Base-by-base conservation (phyloP, 345 rosid species). In the Salix brachista region DNA sequence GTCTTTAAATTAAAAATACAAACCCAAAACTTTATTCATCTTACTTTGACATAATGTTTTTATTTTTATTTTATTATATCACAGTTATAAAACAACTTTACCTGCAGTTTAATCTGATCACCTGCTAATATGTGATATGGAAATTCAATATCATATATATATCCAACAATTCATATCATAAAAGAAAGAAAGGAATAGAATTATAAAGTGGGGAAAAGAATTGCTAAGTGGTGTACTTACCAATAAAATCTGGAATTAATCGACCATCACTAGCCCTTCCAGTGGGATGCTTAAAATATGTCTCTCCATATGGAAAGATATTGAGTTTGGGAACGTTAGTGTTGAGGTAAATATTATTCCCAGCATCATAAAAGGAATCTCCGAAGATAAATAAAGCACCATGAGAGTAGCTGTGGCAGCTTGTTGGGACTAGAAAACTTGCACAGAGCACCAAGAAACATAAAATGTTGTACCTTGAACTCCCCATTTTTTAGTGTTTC, bases 161-260 rank as follows among this genome's bases (percentile, higher is more conserved):
- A 44, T 2, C 16, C 16, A 44, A 2, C 16, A 44, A 13, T 44
- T 2, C 3, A 44, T 44, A 12, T 46, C 50, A 46, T 11, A 46
- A 46, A 12, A 14, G 50, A 46, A 46, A 46, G 17, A 12, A 46
- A 46, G 14, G 18, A 46, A 11, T 4, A 46, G 17, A 10, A 46
- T 12, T 46, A 11, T 0, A 3, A 46, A 46, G 5, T 1, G 19
- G 1, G 56, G 5, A 1, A 17, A 17, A 18, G 6, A 50, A 76
- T 1, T 18, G 8, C 56, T 6, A 44, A 36, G 37, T 1, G 6
- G 0, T 1, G 5, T 42, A 0, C 18, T 17, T 68, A 81, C 87
- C 81, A 13, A 84, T 58, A 62, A 81, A 50, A 50, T 50, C 56
- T 16, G 56, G 56, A 50, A 50, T 50, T 50, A 50, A 17, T 5